A percentile compares a stretch with the other conserved stretches of the same genome.
phyloP scores from a whole-genome alignment of 2,329 filamentous ascomycete species.

The Colletotrichum limetticola region DNA sequence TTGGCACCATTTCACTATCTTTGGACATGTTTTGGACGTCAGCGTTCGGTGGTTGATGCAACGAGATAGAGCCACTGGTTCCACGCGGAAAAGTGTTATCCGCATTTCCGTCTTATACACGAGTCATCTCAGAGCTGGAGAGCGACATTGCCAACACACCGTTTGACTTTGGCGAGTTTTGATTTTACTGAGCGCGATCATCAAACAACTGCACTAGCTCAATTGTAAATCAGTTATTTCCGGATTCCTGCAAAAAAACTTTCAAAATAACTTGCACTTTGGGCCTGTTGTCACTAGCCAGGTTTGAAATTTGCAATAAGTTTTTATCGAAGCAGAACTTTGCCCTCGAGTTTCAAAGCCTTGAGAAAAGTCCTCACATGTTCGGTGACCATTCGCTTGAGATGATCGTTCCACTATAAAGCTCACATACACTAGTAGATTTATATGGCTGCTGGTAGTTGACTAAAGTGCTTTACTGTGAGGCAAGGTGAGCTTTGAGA shows the following conservation, averaged over 20 bases:
- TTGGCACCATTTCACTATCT: neutral
- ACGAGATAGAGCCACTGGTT: neutral
- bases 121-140: neutral
- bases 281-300: too few species aligned
- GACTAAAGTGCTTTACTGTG: too few species aligned
- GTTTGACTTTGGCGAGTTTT: neutral
- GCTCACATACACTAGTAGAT: too few species aligned
- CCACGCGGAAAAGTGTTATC: neutral
- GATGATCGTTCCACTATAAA: too few species aligned
- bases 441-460: too few species aligned
- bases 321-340: too few species aligned
- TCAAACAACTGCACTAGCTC: neutral
- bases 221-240: neutral
- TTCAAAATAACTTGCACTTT: too few species aligned
- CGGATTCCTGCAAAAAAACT: too few species aligned
- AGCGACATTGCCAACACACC: neutral
- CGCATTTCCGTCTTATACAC: neutral
- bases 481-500: neutral
- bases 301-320: too few species aligned
- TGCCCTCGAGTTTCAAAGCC: too few species aligned
- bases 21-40: neutral
- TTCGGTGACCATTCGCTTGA: too few species aligned
- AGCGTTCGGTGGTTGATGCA: constrained; percentile 5
- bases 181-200: neutral
- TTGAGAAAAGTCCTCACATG: too few species aligned